These are phyloP conservation scores for Guadua angustifolia DNA, from an alignment of 176 grass and related monocot genomes.

Conservation along the genomic window DNA sequence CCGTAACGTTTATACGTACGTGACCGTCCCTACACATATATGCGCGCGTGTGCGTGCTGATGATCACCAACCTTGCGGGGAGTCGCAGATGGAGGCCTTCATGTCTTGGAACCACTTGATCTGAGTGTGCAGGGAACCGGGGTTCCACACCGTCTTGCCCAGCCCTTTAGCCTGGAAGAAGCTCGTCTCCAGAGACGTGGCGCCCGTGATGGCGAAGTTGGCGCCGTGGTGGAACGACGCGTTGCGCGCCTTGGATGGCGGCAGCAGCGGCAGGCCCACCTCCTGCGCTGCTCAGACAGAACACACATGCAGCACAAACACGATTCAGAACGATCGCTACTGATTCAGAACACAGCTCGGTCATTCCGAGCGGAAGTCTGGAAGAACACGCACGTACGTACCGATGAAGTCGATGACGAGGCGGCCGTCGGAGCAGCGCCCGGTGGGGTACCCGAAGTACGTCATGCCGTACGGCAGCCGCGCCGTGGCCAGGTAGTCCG, in stretches of 20 bases:
- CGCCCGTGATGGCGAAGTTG: conserved; percentile 90
- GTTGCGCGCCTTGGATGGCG: conserved; percentile 80
- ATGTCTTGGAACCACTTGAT: conserved; percentile 80
- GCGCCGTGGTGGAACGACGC: conserved; percentile 74
- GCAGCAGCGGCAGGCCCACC: conserved; percentile 70
- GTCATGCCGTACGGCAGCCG: conserved; percentile 73
- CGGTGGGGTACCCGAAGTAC: conserved; percentile 80
- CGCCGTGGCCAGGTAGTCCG: conserved; percentile 72
- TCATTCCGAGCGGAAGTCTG: not conserved
- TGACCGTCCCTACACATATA: not conserved
- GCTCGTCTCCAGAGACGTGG: conserved; percentile 70
- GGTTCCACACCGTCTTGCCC: conserved; percentile 68
- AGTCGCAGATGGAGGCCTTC: conserved; percentile 73
- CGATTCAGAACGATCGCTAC: not conserved
- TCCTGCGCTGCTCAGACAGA: conserved; percentile 64
- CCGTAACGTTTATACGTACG: not conserved
- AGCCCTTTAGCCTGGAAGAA: conserved; percentile 70
- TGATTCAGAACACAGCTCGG: not conserved
- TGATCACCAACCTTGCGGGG: conserved; percentile 51
- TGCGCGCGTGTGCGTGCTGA: not conserved
- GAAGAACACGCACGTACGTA: not conserved
- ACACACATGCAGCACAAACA: not conserved
- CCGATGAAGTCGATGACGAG: conserved; percentile 84
- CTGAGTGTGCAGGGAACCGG: conserved; percentile 80
- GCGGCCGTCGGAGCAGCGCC: conserved; percentile 82